phyloP scores from a whole-genome alignment of 495 filamentous ascomycete species.

The Hypoxylon fuscum region DNA sequence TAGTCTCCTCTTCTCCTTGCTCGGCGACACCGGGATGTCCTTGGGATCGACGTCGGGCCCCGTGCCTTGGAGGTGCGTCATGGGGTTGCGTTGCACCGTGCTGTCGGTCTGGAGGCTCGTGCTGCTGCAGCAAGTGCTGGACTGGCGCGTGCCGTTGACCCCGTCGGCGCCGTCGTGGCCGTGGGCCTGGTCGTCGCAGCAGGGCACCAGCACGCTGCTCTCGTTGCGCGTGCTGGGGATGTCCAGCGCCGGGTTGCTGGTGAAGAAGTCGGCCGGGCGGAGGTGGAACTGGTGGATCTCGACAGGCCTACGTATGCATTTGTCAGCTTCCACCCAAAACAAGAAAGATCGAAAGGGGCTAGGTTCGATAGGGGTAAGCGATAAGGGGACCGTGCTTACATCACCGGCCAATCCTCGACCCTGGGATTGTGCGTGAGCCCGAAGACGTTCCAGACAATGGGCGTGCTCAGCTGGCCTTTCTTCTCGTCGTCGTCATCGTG shows the following conservation, averaged over 20 bases:
- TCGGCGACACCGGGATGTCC: conserved; percentile 20
- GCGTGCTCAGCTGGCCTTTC: conserved; percentile 44
- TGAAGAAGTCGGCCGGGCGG: conserved; percentile 64
- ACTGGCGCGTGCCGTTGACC: conserved; percentile 10
- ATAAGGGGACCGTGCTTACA: conserved; percentile 48
- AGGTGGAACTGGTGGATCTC: conserved; percentile 68
- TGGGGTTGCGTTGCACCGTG: conserved; percentile 37
- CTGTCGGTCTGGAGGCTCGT: conserved; percentile 47
- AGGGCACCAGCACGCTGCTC: conserved; percentile 58
- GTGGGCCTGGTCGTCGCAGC: conserved; percentile 18
- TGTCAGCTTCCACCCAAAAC: conserved; percentile 3
- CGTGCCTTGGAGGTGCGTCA: conserved; percentile 46
- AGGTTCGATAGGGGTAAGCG: conserved; percentile 2
- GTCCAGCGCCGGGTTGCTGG: conserved; percentile 63
- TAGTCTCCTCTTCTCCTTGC: conserved; percentile 33
- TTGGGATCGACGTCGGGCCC: conserved; percentile 44
- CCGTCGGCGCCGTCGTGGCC: no score
- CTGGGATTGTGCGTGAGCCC: conserved; percentile 68
- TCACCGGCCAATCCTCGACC: conserved; percentile 70
- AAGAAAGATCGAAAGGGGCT: neutral
- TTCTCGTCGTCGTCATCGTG: conserved; percentile 1
- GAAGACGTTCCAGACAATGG: conserved; percentile 70
- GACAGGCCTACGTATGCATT: conserved; percentile 56
- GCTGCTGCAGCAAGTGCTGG: conserved; percentile 31
- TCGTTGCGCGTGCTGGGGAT: conserved; percentile 62